A percentile compares a stretch with the other conserved stretches of the same genome.
phyloP scores from a whole-genome alignment of 2,329 filamentous ascomycete species.

The Tolypocladium cylindrosporum region DNA sequence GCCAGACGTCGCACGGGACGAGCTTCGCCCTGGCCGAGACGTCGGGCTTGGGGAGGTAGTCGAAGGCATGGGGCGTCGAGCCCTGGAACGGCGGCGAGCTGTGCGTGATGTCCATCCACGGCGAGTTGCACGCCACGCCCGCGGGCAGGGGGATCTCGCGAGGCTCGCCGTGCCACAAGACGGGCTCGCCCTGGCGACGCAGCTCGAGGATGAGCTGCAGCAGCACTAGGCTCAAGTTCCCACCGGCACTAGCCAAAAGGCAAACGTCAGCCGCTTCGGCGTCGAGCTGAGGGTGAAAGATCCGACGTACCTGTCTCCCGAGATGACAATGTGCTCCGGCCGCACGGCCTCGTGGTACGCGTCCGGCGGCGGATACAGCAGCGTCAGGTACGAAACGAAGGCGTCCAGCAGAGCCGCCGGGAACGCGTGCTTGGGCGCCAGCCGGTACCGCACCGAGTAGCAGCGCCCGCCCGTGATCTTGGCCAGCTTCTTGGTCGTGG shows the following conservation, averaged over 20 bases:
- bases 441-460: conserved; percentile 64
- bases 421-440: conserved; percentile 67
- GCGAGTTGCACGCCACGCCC: conserved; percentile 50
- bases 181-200: conserved; percentile 28
- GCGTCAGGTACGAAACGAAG: conserved; percentile 59
- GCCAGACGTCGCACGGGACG: conserved; percentile 45
- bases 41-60: conserved; percentile 40
- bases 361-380: conserved; percentile 61
- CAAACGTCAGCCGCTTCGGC: not conserved
- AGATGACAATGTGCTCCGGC: conserved; percentile 57
- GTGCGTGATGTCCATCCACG: conserved; percentile 64
- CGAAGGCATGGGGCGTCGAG: conserved; percentile 17
- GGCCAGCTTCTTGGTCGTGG: conserved; percentile 48
- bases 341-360: conserved; percentile 57
- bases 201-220: conserved; percentile 61
- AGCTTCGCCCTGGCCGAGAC: conserved; percentile 15
- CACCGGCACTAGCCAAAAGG: conserved; percentile 52
- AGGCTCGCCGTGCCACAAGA: conserved; percentile 50
- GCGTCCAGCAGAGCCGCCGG: conserved; percentile 66
- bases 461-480: conserved; percentile 57
- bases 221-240: conserved; percentile 57
- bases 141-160: conserved; percentile 57
- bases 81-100: conserved; percentile 26
- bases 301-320: conserved; percentile 51
- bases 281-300: not conserved